Base-by-base conservation (phyloP, 345 rosid species). In the Acer saccharum region DNA sequence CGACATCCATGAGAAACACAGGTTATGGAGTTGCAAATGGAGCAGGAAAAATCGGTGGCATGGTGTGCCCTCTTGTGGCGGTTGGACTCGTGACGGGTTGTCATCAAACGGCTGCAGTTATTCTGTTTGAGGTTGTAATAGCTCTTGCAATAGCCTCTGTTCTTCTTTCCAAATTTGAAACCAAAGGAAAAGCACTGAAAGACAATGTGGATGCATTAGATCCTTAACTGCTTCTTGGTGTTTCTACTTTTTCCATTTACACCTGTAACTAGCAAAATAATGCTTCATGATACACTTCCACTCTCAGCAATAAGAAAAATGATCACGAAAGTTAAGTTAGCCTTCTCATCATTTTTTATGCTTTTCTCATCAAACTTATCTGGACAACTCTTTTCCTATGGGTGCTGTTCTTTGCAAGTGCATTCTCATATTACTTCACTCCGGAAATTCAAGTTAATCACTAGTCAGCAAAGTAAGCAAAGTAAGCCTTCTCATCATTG, bases 11-110 rank as follows among this genome's bases (percentile, higher is more conserved):
- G 73, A 77, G 92, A 55, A 39, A 90, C 76, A 88, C 94, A 0
- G 92, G 92, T 16, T 79, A 82, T 35, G 94, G 94, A 65, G 78
- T 82, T 21, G 94, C 88, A 2, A 87, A 88, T 76, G 74, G 89
- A 3, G 74, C 88, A 66, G 94, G 94, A 70, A 84, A 91, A 82
- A 81, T 90, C 16, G 94, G 94, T 2, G 94, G 94, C 35, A 86
- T 88, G 88, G 44, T 88, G 44, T 84, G 88, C 73, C 94, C 90
- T 12, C 82, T 88, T 44, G 90, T 87, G 21, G 89, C 92, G 0
- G 88, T 90, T 12, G 83, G 78, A 64, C 52, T 90, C 54, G 85
- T 90, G 57, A 83, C 77, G 25, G 87, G 85, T 39, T 90, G 92
- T 65, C 94, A 87, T 75, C 92, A 84, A 81, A 76, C 83, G 29